Percentiles rank a stretch among this genome's conserved stretches.
Conservation (phyloP, 2,329 filamentous ascomycete species). For the Colletotrichum somersetense region DNA sequence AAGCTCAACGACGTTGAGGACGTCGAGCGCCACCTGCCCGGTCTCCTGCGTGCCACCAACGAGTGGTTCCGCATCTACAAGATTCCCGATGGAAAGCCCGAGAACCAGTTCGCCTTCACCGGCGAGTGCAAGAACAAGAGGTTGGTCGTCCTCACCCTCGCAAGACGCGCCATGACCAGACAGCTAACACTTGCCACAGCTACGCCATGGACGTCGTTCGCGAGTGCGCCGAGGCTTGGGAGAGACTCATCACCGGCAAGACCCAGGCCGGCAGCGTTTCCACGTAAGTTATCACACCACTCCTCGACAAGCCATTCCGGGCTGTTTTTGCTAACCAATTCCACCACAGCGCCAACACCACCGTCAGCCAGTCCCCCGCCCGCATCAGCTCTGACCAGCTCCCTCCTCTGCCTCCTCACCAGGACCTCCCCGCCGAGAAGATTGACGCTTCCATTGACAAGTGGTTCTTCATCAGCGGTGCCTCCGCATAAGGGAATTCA, state of each 20-base stretch:
- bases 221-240: conserved; percentile 97
- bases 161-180: neutral
- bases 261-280: conserved; percentile 81
- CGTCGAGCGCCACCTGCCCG: conserved; percentile 97
- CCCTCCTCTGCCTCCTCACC: conserved; percentile 80
- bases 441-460: conserved; percentile 99
- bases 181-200: conserved; percentile 54
- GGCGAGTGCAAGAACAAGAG: conserved; percentile 99
- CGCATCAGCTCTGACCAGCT: conserved; percentile 78
- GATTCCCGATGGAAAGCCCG: conserved; percentile 99
- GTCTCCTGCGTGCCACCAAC: conserved; percentile 96
- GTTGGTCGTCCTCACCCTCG: conserved; percentile 61
- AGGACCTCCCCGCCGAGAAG: conserved; percentile 86
- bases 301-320: conserved; percentile 40
- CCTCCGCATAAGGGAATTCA: conserved; percentile 74
- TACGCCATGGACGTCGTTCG: conserved; percentile 96
- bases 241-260: conserved; percentile 94
- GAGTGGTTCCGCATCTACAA: conserved; percentile 99
- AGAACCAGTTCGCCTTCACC: conserved; percentile 99
- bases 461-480: conserved; percentile 99
- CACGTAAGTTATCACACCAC: conserved; percentile 71
- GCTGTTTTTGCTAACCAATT: conserved; percentile 47
- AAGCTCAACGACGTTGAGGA: conserved; percentile 99
- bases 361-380: conserved; percentile 79
- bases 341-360: conserved; percentile 80